Evolutionary conservation across 768 basidiomycete genomes (phyloP).

Genomic region (Flagelloscypha sp.): DNA sequence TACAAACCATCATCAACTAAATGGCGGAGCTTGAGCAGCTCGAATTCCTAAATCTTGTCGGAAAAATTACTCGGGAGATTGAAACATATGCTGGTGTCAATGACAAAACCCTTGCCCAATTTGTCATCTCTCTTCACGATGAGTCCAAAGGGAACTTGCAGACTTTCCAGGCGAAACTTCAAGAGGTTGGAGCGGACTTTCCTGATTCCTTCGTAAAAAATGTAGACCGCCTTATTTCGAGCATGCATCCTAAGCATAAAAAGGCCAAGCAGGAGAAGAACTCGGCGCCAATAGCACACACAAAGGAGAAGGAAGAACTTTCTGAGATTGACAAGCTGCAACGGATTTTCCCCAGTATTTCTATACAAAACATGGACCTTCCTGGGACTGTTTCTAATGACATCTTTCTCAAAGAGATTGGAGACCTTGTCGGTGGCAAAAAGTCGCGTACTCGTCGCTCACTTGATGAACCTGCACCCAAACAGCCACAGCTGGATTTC

Average conservation of each 20-base stretch:
- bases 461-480: conserved; percentile 39
- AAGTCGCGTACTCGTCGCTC: conserved; percentile 39
- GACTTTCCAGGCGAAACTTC: conserved; percentile 76
- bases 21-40: conserved; percentile 78
- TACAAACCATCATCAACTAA: too few species aligned
- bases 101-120: conserved; percentile 94
- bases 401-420: conserved; percentile 79
- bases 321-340: conserved; percentile 70
- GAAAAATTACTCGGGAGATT: conserved; percentile 88
- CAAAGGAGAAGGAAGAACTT: conserved; percentile 25
- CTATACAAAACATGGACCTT: conserved; percentile 69
- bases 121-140: conserved; percentile 85
- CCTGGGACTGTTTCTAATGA: conserved; percentile 59
- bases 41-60: conserved; percentile 85
- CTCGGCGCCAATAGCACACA: conserved; percentile 25
- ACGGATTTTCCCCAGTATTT: conserved; percentile 85
- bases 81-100: conserved; percentile 77
- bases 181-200: conserved; percentile 70
- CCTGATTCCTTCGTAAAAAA: conserved; percentile 88
- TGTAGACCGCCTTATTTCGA: conserved; percentile 89
- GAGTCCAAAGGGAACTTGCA: conserved; percentile 63
- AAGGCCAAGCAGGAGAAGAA: conserved; percentile 50
- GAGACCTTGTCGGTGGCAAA: conserved; percentile 79
- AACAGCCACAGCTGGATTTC: conserved; percentile 50
- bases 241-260: conserved; percentile 94